These are phyloP conservation scores for Dichotomocladium elegans DNA, from an alignment of 371 early-diverging fungal species.

Conservation along the genomic window DNA sequence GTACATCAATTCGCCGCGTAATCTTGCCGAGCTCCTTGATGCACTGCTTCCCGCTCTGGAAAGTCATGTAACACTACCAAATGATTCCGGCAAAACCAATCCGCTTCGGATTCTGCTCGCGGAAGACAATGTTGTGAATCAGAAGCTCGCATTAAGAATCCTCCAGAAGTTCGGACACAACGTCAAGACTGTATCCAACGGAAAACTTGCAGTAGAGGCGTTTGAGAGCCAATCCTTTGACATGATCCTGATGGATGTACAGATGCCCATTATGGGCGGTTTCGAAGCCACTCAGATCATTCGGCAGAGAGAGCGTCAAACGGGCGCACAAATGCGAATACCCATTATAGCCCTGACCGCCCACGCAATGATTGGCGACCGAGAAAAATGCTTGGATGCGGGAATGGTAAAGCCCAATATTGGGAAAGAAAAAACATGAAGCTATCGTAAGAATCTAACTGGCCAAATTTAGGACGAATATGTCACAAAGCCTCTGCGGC, in stretches of 20 bases:
- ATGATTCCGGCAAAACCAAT: conserved; percentile 41
- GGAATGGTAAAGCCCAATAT: conserved; percentile 70
- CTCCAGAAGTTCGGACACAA: conserved; percentile 71
- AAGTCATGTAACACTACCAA: conserved; percentile 53
- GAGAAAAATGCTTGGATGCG: conserved; percentile 64
- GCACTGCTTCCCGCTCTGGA: conserved; percentile 66
- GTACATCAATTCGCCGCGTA: conserved; percentile 59
- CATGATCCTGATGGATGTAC: conserved; percentile 77
- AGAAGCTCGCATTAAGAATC: conserved; percentile 68
- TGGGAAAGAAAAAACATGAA: no score
- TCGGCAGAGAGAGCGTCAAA: conserved; percentile 51
- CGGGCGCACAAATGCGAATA: conserved; percentile 47
- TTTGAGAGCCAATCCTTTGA: conserved; percentile 57
- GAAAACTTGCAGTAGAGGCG: conserved; percentile 67
- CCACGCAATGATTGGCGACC: conserved; percentile 72
- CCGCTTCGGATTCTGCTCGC: conserved; percentile 70
- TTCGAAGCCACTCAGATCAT: conserved; percentile 69
- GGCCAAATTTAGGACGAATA: conserved; percentile 44
- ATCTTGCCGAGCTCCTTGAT: conserved; percentile 53
- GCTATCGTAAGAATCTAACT: no score
- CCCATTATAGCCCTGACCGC: conserved; percentile 77
- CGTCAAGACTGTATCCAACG: conserved; percentile 67
- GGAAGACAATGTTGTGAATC: conserved; percentile 81
- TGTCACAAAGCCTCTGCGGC: conserved; percentile 57
- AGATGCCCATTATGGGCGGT: conserved; percentile 76